Conservation (phyloP, 2,329 filamentous ascomycete genomes). For the Aspergillus caelatus region DNA sequence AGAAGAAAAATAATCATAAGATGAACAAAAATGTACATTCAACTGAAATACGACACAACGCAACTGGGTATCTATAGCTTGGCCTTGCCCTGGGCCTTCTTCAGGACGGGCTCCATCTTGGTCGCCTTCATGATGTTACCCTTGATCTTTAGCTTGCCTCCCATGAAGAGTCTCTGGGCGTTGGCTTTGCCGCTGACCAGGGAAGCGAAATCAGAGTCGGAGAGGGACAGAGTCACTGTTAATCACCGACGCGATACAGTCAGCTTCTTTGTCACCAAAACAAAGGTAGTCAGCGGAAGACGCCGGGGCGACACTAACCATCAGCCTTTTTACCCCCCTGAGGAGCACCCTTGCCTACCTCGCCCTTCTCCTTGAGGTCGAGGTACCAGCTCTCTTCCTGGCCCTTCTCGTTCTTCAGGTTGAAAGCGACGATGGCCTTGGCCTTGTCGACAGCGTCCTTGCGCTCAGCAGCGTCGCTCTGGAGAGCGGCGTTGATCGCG, state of each 20-base stretch:
- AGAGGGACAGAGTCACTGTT: conserved; percentile 80
- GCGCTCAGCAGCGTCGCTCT: conserved; percentile 69
- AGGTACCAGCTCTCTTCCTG: conserved; percentile 89
- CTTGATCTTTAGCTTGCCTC: conserved; percentile 97
- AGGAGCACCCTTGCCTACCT: conserved; percentile 73
- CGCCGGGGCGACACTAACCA: conserved; percentile 56
- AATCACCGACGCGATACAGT: not conserved
- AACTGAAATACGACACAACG: conserved; percentile 5
- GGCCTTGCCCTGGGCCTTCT: conserved; percentile 81
- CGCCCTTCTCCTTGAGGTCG: conserved; percentile 88
- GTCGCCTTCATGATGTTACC: conserved; percentile 98
- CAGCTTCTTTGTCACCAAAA: not conserved
- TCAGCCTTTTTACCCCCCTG: conserved; percentile 75
- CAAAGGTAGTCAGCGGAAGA: conserved; percentile 3
- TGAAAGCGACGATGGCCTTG: conserved; percentile 86
- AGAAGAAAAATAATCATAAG: too few relatives aligned
- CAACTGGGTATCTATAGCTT: conserved; percentile 67
- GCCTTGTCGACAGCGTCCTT: conserved; percentile 89
- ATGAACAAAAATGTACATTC: not conserved
- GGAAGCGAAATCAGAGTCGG: conserved; percentile 82
- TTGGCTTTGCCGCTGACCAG: conserved; percentile 87
- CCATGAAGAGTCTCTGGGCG: conserved; percentile 94
- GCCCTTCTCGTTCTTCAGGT: conserved; percentile 81
- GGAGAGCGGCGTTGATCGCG: conserved; percentile 73
- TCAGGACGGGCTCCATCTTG: conserved; percentile 89